Base-by-base conservation (phyloP, 1,284 basidiomycete species). In the Leccinum pallidistipes region DNA sequence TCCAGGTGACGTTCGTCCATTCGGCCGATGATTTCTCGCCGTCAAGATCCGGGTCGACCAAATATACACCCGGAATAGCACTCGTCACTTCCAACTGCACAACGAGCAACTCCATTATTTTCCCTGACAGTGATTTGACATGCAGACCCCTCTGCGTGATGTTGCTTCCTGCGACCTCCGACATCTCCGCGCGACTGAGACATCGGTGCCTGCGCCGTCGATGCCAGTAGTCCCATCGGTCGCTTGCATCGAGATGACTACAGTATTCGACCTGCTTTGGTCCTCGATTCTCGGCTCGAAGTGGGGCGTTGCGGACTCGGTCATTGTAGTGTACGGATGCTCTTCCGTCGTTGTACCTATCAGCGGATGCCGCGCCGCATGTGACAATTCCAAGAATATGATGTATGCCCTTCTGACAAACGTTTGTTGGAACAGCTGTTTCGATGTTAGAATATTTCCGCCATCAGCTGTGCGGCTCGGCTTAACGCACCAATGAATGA, bases 111-210 rank as follows among this genome's bases (percentile, higher is more conserved):
- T 40, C 27, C 12, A 21, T 57, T 21, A 7, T 40, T 16, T 43
- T 60, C 56, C n/a, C 59, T 55, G 65, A 63, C 63, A 18, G 11
- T 50, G 47, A 53, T 66, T 62, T 58, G 57, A 52, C 57, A 32
- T 36, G 27, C 21, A 61, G 50, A 49, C 34, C 40, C 49, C 29
- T 53, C 32, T 43, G 36, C n/a, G 24, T 55, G 27, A 40, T 59
- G 52, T 61, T 54, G 36, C 45, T 59, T 62, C 45, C 53, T 59
- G 55, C 16, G 29, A 65, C 34, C 11, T 34, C 55, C 57, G 58
- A 55, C 56, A 32, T n/a, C n/a, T 50, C 38, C 47, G 31, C 58
- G 47, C 40, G 58, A 31, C 53, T 57, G 56, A 67, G 58, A 68
- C 58, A 67, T 49, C 40, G 60, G 52, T 66, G 40, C 64, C 56